Evolutionary conservation across 2,329 filamentous ascomycete species (phyloP), one percentile per base, ranked within the genome.

Genomic region (Ploettnerulaceae sp.): DNA sequence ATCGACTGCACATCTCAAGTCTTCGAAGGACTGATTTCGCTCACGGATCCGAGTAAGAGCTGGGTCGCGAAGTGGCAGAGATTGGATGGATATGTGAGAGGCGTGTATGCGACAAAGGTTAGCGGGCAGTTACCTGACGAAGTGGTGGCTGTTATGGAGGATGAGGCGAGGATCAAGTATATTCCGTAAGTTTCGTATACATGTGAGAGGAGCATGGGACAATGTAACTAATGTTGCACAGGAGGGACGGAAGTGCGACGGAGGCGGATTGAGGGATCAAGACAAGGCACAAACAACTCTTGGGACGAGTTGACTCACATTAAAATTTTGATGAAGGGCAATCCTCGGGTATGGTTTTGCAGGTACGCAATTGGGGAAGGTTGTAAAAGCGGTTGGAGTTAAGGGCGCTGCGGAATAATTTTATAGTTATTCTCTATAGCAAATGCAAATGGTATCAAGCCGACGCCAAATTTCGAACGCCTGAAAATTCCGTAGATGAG

Each of bases 51-150:
- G n/a, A 71, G 71, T 33, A 79, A 75, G 57, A 94, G 87, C 61
- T 98, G 93, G 93, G 88, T 97, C 38, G 90, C 91, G n/a, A 87
- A 88, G 64, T 97, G 90, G 85, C 89, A 97, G 74, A 80, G 93
- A 7, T 71, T 98, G 49, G 88, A 96, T 65, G 81, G 80, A 45
- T 97, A 95, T 66, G 84, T 93, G 42, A 79, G 81, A 12, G 93
- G 93, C 44, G 82, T 94, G 48, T 98, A 98, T 70, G 93, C 93
- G 14, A 86, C 89, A 46, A 96, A 97, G 71, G 93, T 98, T 18
- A 89, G 86, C 24, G 93, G 93, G 14, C 81, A 87, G 63, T 67
- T 85, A 49, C 81, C 82, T 4, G 81, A 84, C 55, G 82, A 86
- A 52, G 73, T 85, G 31, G 69, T 78, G 35, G 70, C 72, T 17